Evolutionary conservation across 148 eudicot genomes (phyloP), one percentile per base, ranked within the genome.

Genomic region (Hydrangea macrophylla): DNA sequence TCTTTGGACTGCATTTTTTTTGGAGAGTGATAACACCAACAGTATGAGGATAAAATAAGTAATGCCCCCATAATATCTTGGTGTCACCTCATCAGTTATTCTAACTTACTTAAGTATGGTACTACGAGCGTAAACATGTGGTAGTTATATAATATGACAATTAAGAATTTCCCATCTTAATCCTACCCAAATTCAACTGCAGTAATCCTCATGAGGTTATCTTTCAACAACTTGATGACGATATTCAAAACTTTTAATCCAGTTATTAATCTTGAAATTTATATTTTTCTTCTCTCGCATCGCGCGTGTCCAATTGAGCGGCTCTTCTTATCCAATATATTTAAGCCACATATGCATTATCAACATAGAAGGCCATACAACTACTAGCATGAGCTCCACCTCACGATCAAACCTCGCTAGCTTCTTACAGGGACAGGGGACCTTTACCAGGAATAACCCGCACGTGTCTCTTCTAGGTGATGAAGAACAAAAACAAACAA

Each of bases 61-160:
- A 30, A 40, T 24, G 53, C 1, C 28, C 24, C 50, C 67, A 44
- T 17, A 44, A 18, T 50, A 65, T 31, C 68, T 50, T 64, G 55
- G 37, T 26, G 48, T 33, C 50, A 9, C 20, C 55, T 45, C 56
- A 44, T 24, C 30, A 26, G 10, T 5, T 50, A 39, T 48, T 64
- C 25, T 1, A 32, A n/a, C n/a, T n/a, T n/a, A 48, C 11, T 0
- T 48, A n/a, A 20, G 42, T 26, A 40, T 60, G 27, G 9, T 27
- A 36, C 9, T 33, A 33, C 8, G 9, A 20, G 15, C 42, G 54
- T 40, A 42, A 27, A 54, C 22, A 22, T 57, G 51, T 42, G 55
- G 15, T 44, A 1, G 17, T 12, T 44, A 23, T 18, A 60, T 4
- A 62, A 25, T 11, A 40, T 13, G 28, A 27, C 15, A 39, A 25